phyloP scores from a whole-genome alignment of 805 yeast genomes.

The Zygoascus biomembranicola region DNA sequence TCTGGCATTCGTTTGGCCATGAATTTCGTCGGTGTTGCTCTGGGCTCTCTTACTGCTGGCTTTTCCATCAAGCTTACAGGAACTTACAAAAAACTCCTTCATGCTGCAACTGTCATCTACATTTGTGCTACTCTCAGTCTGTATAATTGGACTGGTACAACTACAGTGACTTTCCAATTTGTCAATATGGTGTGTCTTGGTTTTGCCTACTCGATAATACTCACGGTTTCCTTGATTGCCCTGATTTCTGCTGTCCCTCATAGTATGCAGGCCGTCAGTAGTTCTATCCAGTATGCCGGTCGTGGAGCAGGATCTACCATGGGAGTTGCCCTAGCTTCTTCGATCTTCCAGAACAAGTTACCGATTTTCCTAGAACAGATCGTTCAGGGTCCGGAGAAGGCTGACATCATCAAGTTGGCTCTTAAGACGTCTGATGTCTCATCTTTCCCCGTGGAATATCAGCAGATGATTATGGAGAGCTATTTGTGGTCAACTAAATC shows the following conservation, averaged over 20 bases:
- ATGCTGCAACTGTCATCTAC: conserved; percentile 35
- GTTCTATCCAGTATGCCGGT: conserved; percentile 83
- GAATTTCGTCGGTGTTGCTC: conserved; percentile 59
- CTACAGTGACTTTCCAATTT: conserved; percentile 32
- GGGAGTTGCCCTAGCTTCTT: conserved; percentile 67
- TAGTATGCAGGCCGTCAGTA: conserved; percentile 70
- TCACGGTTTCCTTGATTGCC: conserved; percentile 66
- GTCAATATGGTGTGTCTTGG: conserved; percentile 47
- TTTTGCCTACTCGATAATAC: conserved; percentile 53
- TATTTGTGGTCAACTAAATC: background rate
- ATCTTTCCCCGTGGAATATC: background rate
- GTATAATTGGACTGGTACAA: conserved; percentile 16
- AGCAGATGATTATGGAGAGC: background rate
- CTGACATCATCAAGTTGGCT: conserved; percentile 28
- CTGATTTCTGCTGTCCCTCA: conserved; percentile 67
- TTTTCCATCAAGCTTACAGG: conserved; percentile 60
- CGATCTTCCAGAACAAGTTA: conserved; percentile 52
- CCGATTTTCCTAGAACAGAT: conserved; percentile 21
- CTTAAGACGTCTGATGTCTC: background rate
- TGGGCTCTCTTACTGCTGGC: conserved; percentile 63
- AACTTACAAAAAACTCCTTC: conserved; percentile 43
- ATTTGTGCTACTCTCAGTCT: conserved; percentile 40
- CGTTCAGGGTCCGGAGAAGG: conserved; percentile 9
- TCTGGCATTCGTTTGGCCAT: conserved; percentile 43
- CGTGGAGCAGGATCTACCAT: conserved; percentile 80